Evolutionary conservation across 2,329 filamentous ascomycete species (phyloP), one percentile per base, ranked within the genome.

Genomic region (Colletotrichum sublineola): DNA sequence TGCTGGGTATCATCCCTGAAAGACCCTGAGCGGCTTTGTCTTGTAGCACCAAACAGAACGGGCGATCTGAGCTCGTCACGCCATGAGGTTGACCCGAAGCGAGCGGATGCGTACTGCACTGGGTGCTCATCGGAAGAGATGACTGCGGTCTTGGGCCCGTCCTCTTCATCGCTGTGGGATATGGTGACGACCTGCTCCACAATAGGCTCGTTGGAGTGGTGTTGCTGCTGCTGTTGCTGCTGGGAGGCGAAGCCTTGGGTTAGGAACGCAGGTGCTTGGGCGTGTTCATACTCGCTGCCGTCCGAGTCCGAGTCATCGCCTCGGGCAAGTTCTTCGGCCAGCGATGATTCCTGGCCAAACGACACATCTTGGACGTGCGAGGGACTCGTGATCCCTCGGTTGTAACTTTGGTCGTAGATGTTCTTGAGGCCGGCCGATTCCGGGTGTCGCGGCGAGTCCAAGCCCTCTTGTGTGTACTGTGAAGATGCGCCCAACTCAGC

Each of bases 221-320:
- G 33, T 24, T 36, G 48, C n/a, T 57, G 57, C 33, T 71, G 71
- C 40, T 44, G 38, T 15, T 31, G 48, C 20, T 52, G 57, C 36
- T 71, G 71, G 42, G 62, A n/a, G 6, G 46, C 18, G 46, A 48
- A 50, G 46, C 64, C 55, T 14, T 69, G 69, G 24, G 69, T 65
- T 2, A 72, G 48, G 66, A 72, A 69, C 5, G 69, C 52, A 1
- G 69, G 66, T 3, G 53, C 58, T 20, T 38, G 24, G 1, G 65
- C 44, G 20, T 52, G 61, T 9, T 56, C 48, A 14, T 65, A 74
- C 24, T 74, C 72, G 33, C 60, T 29, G 18, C 46, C 73, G 15
- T 68, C 50, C 14, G 50, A 68, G 15, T 72, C 61, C 4, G 76
- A 77, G 44, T 79, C 77, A 7, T 74, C 69, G 31, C 73, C 71